These are phyloP conservation scores for Stentor coeruleus DNA, from an alignment of 73 alveolate species.

Conservation along the genomic window DNA sequence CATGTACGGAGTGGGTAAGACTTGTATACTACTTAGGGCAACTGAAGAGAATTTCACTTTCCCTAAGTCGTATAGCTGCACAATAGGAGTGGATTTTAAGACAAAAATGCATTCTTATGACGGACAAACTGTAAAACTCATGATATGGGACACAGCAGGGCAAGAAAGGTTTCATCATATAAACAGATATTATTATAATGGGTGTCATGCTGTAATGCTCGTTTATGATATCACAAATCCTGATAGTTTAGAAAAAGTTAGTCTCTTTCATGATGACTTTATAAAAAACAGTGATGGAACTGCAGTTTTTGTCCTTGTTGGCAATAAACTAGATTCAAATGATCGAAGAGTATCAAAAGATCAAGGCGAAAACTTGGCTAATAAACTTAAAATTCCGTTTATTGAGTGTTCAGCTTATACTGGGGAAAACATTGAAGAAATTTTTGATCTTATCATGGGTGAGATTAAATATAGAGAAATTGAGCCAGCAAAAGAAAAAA, in stretches of 20 bases:
- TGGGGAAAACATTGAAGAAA: neutral
- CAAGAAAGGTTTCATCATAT: constrained; percentile 55
- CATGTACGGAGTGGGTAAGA: too few relatives aligned
- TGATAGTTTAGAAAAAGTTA: too few relatives aligned
- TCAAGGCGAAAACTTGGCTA: neutral
- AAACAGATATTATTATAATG: constrained; percentile 60
- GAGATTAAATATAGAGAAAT: too few relatives aligned
- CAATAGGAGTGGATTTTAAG: too few relatives aligned
- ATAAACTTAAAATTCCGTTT: constrained; percentile 24
- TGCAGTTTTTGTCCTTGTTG: neutral
- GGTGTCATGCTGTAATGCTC: constrained; percentile 50
- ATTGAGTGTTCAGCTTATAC: constrained; percentile 29
- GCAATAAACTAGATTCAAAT: neutral
- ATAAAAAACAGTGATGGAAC: neutral
- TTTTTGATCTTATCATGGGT: neutral
- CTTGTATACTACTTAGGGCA: too few relatives aligned
- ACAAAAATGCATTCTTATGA: too few relatives aligned
- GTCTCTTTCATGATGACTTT: too few relatives aligned
- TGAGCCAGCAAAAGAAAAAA: too few relatives aligned
- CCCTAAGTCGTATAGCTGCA: too few relatives aligned
- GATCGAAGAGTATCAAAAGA: neutral
- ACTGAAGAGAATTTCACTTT: too few relatives aligned
- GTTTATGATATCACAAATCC: constrained; percentile 58
- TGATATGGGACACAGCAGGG: constrained; percentile 67
- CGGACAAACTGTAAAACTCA: constrained; percentile 27